These are phyloP conservation scores for Cordyceps militaris DNA, from an alignment of 2,329 filamentous ascomycete species.

Conservation along the genomic window DNA sequence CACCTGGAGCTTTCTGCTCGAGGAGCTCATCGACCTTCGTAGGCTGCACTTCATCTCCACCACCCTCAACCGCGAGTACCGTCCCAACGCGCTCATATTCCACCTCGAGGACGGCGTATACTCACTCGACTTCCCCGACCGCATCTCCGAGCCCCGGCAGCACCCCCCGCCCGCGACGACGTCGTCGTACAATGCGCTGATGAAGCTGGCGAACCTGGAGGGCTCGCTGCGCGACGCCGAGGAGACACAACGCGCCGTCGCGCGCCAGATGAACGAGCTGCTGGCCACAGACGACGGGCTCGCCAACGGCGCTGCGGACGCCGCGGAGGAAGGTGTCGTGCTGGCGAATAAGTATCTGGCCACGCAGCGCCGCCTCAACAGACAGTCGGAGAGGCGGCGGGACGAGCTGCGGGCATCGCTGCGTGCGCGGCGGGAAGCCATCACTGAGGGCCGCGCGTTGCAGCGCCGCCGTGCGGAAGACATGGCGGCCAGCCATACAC, in stretches of 20 bases:
- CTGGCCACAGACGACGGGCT: constrained; percentile 39
- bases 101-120: constrained; percentile 84
- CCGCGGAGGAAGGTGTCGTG: constrained; percentile 42
- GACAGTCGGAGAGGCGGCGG: constrained; percentile 52
- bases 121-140: constrained; percentile 60
- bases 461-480: constrained; percentile 54
- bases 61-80: constrained; percentile 63
- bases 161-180: constrained; percentile 49
- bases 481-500: constrained; percentile 54
- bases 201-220: constrained; percentile 82
- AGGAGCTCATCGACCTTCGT: constrained; percentile 64
- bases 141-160: constrained; percentile 35
- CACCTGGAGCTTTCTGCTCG: constrained; percentile 59
- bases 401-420: constrained; percentile 64
- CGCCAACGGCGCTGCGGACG: constrained; percentile 36
- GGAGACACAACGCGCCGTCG: constrained; percentile 64
- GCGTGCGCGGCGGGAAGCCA: constrained; percentile 56
- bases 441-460: constrained; percentile 52
- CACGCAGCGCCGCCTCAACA: constrained; percentile 59
- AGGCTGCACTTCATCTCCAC: constrained; percentile 72
- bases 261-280: constrained; percentile 66
- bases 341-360: constrained; percentile 49
- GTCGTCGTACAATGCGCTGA: constrained; percentile 79
- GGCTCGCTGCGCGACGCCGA: constrained; percentile 87
- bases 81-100: constrained; percentile 75